Evolutionary conservation across 2,329 filamentous ascomycete genomes (phyloP).

Genomic region (Aspergillus unguis): DNA sequence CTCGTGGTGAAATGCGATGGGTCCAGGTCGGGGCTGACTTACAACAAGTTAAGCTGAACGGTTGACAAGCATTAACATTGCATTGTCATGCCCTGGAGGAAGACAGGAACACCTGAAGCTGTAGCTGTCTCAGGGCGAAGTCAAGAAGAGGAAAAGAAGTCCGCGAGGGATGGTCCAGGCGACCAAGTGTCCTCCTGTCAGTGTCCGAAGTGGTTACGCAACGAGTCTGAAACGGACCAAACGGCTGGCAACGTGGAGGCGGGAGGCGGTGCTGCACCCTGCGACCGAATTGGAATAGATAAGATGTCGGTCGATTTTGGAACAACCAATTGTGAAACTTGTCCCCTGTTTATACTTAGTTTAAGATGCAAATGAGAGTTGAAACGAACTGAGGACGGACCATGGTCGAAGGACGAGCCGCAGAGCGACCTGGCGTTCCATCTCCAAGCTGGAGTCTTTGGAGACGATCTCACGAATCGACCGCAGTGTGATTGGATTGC

Average conservation of each 20-base stretch:
- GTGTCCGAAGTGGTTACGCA: conserved; percentile 11
- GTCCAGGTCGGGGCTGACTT: not conserved
- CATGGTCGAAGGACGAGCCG: not conserved
- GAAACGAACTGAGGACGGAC: no score
- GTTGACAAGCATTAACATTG: not conserved
- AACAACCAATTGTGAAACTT: no score
- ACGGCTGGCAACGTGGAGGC: conserved; percentile 7
- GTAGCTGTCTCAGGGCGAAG: not conserved
- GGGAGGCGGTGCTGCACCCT: conserved; percentile 14
- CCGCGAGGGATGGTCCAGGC: not conserved
- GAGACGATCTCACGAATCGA: conserved; percentile 2
- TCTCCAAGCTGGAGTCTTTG: not conserved
- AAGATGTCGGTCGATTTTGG: not conserved
- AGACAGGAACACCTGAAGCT: not conserved
- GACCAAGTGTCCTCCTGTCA: not conserved
- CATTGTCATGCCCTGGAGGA: conserved; percentile 7
- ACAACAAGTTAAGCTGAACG: conserved; percentile 2
- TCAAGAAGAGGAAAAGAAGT: not conserved
- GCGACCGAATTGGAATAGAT: conserved; percentile 3
- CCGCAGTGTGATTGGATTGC: conserved; percentile 4
- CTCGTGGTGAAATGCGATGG: not conserved
- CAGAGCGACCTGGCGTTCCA: not conserved
- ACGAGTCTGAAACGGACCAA: conserved; percentile 7
- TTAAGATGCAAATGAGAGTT: no score
- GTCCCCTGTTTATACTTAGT: no score